Percentiles rank a stretch among this genome's conserved stretches.
These are phyloP conservation scores for Calcarisporium arbuscula DNA, from an alignment of 2,329 filamentous ascomycete genomes.

Conservation along the genomic window DNA sequence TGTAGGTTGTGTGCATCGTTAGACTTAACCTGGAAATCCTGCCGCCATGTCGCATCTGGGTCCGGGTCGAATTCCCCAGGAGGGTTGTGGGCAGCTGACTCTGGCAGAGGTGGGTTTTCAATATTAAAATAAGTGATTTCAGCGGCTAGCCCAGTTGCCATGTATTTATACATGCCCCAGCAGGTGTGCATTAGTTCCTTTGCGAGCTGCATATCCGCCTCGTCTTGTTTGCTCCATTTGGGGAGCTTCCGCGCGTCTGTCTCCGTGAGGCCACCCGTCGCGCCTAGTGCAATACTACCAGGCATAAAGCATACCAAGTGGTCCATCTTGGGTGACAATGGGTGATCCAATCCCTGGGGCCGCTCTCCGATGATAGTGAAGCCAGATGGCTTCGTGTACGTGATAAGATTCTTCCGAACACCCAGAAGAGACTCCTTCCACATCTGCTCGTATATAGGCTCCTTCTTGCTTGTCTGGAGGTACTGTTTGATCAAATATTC, in stretches of 20 bases:
- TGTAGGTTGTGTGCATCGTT: conserved; percentile 91
- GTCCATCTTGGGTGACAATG: conserved; percentile 87
- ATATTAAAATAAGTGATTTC: conserved; percentile 92
- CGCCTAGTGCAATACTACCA: conserved; percentile 85
- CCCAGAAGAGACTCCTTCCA: conserved; percentile 83
- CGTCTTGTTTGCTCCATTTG: conserved; percentile 71
- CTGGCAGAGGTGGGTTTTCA: conserved; percentile 56
- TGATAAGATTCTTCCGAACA: conserved; percentile 85
- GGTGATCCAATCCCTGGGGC: conserved; percentile 60
- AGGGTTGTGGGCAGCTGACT: conserved; percentile 43
- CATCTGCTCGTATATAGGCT: conserved; percentile 82
- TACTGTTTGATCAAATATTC: conserved; percentile 99
- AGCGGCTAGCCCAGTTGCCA: conserved; percentile 82
- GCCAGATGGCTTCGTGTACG: conserved; percentile 73
- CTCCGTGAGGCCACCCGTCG: conserved; percentile 72
- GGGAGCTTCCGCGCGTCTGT: conserved; percentile 65
- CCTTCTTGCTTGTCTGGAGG: conserved; percentile 81
- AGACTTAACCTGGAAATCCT: conserved; percentile 74
- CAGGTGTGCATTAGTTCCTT: conserved; percentile 93
- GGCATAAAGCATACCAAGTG: conserved; percentile 97
- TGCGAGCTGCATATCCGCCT: conserved; percentile 81
- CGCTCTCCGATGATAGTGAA: conserved; percentile 90
- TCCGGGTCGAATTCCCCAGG: conserved; percentile 45
- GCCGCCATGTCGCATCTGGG: conserved; percentile 59
- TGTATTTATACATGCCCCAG: conserved; percentile 94